Evolutionary conservation across 176 grass and related monocot species (phyloP).

Genomic region (Eragrostis nindensis): DNA sequence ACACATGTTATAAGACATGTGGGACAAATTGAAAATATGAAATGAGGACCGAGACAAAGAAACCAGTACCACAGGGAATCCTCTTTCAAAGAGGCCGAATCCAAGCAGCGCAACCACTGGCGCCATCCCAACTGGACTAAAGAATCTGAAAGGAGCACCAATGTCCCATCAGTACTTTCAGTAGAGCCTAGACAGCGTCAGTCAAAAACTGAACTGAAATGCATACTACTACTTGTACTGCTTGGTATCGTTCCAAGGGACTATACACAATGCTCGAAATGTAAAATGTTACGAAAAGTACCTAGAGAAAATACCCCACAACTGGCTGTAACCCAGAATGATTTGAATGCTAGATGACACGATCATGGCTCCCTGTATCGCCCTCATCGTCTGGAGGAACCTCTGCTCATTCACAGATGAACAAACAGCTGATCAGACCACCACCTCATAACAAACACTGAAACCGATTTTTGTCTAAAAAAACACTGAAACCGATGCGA

Average conservation of each 20-base stretch:
- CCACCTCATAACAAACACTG: not conserved
- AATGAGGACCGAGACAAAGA: conserved; percentile 18
- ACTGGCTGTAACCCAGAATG: conserved; percentile 96
- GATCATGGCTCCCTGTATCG: conserved; percentile 89
- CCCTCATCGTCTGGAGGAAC: conserved; percentile 94
- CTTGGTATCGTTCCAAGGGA: not conserved
- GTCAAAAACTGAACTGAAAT: conserved; percentile 21
- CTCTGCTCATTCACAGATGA: conserved; percentile 57
- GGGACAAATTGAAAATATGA: not conserved
- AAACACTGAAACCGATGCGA: not conserved
- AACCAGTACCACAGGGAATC: conserved; percentile 92
- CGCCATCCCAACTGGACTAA: conserved; percentile 96
- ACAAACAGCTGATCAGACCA: conserved; percentile 25
- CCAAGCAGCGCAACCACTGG: conserved; percentile 90
- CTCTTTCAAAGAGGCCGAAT: conserved; percentile 97
- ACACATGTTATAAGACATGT: not conserved
- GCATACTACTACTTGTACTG: not conserved
- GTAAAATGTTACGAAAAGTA: conserved; percentile 27
- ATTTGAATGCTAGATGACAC: conserved; percentile 99
- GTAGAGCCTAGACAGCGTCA: conserved; percentile 18
- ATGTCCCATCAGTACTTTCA: conserved; percentile 28
- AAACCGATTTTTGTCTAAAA: too few species aligned
- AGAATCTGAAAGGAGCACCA: conserved; percentile 73
- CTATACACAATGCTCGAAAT: not conserved
- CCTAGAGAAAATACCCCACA: conserved; percentile 99